Evolutionary conservation across 371 early-diverging fungal species (phyloP).

Genomic region (Mucor circinelloides): DNA sequence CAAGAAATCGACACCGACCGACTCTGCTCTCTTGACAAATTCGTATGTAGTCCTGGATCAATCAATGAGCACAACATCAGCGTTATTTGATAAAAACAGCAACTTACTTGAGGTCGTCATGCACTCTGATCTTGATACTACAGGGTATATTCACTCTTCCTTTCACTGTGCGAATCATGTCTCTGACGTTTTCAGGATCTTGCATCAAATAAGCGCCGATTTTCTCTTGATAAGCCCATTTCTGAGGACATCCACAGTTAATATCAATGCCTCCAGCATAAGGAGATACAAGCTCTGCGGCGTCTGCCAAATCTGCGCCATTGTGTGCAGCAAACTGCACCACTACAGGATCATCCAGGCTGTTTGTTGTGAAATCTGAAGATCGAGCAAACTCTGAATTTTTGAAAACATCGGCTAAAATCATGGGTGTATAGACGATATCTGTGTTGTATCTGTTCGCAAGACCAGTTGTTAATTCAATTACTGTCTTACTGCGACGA

Average conservation of each 20-base stretch:
- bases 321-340: slow-evolving; percentile 94
- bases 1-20: slow-evolving; percentile 78
- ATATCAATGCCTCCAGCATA: slow-evolving; percentile 82
- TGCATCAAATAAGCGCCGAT: slow-evolving; percentile 82
- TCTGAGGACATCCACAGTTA: slow-evolving; percentile 90
- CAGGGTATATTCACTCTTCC: slow-evolving; percentile 68
- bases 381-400: slow-evolving; percentile 80
- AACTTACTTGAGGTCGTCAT: slow-evolving; percentile 64
- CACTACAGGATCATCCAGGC: slow-evolving; percentile 80
- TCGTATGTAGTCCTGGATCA: slow-evolving; percentile 69
- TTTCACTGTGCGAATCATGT: slow-evolving; percentile 79
- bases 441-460: slow-evolving; percentile 81
- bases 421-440: slow-evolving; percentile 98
- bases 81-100: background rate
- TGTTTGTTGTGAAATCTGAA: slow-evolving; percentile 82
- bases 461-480: background rate
- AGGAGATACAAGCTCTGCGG: slow-evolving; percentile 82
- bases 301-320: slow-evolving; percentile 80
- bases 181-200: slow-evolving; percentile 77
- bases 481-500: background rate
- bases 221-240: slow-evolving; percentile 83
- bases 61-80: background rate
- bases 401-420: slow-evolving; percentile 92
- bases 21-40: slow-evolving; percentile 75
- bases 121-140: slow-evolving; percentile 82